phyloP scores from a whole-genome alignment of 768 basidiomycete genomes.

The Panus rudis region DNA sequence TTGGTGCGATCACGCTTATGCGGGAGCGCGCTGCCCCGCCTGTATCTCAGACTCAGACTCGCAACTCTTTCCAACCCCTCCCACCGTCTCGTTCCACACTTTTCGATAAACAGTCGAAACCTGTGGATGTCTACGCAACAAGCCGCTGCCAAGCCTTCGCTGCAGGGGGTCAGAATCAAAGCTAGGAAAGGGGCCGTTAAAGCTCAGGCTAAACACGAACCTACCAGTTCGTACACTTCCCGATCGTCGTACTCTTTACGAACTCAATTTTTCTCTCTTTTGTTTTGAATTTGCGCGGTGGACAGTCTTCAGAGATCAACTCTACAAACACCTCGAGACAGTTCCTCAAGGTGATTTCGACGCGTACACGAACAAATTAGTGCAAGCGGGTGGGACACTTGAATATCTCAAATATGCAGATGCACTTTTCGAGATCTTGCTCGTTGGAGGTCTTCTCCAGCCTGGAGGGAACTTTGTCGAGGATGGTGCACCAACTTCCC shows the following conservation, averaged over 20 bases:
- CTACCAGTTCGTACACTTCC: slow-evolving; percentile 42
- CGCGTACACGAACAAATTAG: slow-evolving; percentile 71
- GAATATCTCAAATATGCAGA: slow-evolving; percentile 98
- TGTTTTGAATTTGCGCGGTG: no score
- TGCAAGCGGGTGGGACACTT: slow-evolving; percentile 87
- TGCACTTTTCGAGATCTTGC: slow-evolving; percentile 89
- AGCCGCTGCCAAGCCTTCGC: slow-evolving; percentile 77
- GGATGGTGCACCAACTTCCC: slow-evolving; percentile 75
- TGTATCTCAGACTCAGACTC: no score
- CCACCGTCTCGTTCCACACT: no score
- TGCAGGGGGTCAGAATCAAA: slow-evolving; percentile 90
- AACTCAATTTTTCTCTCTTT: slow-evolving; percentile 3
- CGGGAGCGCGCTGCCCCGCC: no score
- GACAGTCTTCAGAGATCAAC: slow-evolving; percentile 87
- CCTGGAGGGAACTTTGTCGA: slow-evolving; percentile 92
- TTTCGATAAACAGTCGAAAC: no score
- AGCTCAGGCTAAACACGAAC: slow-evolving; percentile 92
- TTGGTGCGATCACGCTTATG: no score
- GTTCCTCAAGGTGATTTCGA: slow-evolving; percentile 79
- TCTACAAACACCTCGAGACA: slow-evolving; percentile 86
- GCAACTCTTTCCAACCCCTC: no score
- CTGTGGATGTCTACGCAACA: slow-evolving; percentile 92
- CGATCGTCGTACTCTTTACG: slow-evolving; percentile 1
- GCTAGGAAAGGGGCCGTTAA: slow-evolving; percentile 90
- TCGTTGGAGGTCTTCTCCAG: slow-evolving; percentile 93